Evolutionary conservation across 139 green algal species (phyloP).

Genomic region (Trebouxia sp.): DNA sequence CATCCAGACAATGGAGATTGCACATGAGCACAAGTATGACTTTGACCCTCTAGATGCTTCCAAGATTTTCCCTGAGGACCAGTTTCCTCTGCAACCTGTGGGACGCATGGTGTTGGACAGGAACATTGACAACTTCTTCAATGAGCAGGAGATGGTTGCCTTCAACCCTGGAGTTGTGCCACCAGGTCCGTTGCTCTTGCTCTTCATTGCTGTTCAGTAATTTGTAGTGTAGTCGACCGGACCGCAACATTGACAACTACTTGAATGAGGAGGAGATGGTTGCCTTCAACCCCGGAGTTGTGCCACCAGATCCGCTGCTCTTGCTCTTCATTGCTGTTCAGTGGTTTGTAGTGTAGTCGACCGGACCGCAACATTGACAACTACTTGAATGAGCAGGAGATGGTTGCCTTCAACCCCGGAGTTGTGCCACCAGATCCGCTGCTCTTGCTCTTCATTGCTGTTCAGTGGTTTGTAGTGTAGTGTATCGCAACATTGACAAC

Average conservation of each 20-base stretch:
- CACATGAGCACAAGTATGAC: slow-evolving; percentile 44
- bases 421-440: slow-evolving; percentile 49
- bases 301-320: slow-evolving; percentile 46
- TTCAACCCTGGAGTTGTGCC: slow-evolving; percentile 59
- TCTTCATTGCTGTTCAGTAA: too few relatives aligned
- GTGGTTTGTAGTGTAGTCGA: too few relatives aligned
- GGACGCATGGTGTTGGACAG: slow-evolving; percentile 79
- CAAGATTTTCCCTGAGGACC: slow-evolving; percentile 51
- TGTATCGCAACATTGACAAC: slow-evolving; percentile 83
- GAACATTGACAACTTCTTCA: slow-evolving; percentile 81
- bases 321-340: too few relatives aligned
- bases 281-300: slow-evolving; percentile 57
- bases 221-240: too few relatives aligned
- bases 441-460: background rate
- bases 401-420: slow-evolving; percentile 62
- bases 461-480: too few relatives aligned
- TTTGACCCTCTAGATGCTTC: slow-evolving; percentile 54
- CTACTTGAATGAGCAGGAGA: slow-evolving; percentile 69
- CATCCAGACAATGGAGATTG: slow-evolving; percentile 69
- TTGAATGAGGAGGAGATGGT: slow-evolving; percentile 66
- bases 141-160: slow-evolving; percentile 65
- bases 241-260: slow-evolving; percentile 83
- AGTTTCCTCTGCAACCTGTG: slow-evolving; percentile 81
- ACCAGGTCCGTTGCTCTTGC: slow-evolving; percentile 37
- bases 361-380: slow-evolving; percentile 84